Base-by-base conservation (phyloP, 176 grass and related monocot genomes). In the Dactylis glomerata region DNA sequence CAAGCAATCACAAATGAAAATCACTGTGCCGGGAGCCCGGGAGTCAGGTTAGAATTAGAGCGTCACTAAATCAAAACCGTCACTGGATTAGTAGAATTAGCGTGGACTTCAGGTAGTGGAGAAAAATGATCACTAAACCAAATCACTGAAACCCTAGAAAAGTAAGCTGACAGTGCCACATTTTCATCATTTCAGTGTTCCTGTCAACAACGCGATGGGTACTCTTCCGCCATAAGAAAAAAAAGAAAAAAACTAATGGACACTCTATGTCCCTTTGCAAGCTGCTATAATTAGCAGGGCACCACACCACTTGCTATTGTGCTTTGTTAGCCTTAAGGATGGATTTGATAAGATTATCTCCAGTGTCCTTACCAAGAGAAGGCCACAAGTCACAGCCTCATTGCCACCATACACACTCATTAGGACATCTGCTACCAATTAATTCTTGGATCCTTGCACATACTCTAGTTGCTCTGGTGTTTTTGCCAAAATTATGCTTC, bases 371-470 rank as follows among this genome's bases (percentile, higher is more conserved):
- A 87, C 80, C 37, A 76, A 84, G 54, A 87, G 59, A 59, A 86
- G 83, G 62, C 37, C 65, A 72, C 42, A 81, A 49, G 68, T 89
- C 84, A 59, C 51, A 59, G 84, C 51, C 59, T 70, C 81, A 77
- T 81, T 80, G 42, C 57, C 92, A 94, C 86, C 28, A 88, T 91
- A 77, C 27, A 82, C 65, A 88, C 82, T 94, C 81, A 91, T 91
- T 87, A 91, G 77, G 68, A 47, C 79, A 86, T 47, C 51, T 28
- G 32, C 54, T 65, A 20, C 30, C 84, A 76, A 75, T 52, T 71
- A 92, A 85, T 85, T 22, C 40, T 38, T 59, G 68, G 11, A 73
- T 31, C 59, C 59, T 63, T 63, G 27, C 59, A 63, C 59, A 16
- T 27, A 31, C 59, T 31, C 40, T 38, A 50, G 41, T 73, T 71